Evolutionary conservation across 441 rosid species (phyloP).

Genomic region (Pelargonium cotyledonis): DNA sequence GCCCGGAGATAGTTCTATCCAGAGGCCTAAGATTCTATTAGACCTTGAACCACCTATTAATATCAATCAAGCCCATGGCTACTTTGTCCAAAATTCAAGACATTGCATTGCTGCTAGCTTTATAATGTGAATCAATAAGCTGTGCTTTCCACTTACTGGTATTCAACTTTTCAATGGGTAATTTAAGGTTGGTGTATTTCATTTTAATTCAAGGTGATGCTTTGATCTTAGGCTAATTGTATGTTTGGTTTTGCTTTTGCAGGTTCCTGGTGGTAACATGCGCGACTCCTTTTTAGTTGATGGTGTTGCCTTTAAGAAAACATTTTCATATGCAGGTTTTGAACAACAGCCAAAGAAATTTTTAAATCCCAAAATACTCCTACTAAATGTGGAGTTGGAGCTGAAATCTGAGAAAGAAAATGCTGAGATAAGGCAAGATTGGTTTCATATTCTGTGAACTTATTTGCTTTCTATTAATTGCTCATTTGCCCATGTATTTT

Average conservation of each 20-base stretch:
- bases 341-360: constrained; percentile 99
- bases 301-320: constrained; percentile 98
- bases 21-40: background rate
- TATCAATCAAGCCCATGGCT: background rate
- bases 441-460: background rate
- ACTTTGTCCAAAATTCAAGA: background rate
- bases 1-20: background rate
- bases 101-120: background rate
- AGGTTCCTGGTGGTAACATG: constrained; percentile 99
- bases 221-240: constrained; percentile 5
- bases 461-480: background rate
- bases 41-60: background rate
- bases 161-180: background rate
- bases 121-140: background rate
- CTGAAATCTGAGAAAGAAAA: constrained; percentile 99
- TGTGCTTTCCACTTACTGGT: background rate
- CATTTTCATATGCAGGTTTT: constrained; percentile 97
- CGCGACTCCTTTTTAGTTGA: constrained; percentile 90
- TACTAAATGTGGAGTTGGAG: constrained; percentile 88
- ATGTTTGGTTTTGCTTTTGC: constrained; percentile 12
- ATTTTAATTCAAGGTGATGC: background rate
- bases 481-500: constrained; percentile 11
- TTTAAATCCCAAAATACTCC: constrained; percentile 66
- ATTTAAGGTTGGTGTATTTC: background rate
- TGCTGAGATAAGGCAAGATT: constrained; percentile 82